Conservation (phyloP, 495 filamentous ascomycete species). For the Penicillium chermesinum region DNA sequence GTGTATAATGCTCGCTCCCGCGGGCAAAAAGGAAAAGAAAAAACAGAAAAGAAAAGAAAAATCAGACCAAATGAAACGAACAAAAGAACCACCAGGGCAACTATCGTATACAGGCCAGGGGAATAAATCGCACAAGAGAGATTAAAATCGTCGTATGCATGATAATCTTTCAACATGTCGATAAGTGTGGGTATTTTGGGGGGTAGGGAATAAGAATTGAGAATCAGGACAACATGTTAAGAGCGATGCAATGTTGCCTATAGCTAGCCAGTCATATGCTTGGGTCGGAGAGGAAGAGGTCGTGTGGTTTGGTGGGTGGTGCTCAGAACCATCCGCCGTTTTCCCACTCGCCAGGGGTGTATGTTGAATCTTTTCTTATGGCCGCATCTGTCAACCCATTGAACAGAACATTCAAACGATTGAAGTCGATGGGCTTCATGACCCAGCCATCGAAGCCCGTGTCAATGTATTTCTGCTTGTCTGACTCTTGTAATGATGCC, state of each 20-base stretch:
- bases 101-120: not conserved
- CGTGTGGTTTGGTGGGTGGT: not conserved
- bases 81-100: not conserved
- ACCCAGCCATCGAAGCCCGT: constrained; percentile 92
- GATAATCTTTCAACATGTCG: not conserved
- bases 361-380: constrained; percentile 45
- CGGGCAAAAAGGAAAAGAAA: not conserved
- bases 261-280: too few relatives aligned
- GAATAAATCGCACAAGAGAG: not conserved
- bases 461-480: constrained; percentile 65
- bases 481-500: constrained; percentile 71
- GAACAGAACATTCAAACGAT: constrained; percentile 55
- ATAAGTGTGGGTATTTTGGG: not conserved
- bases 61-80: not conserved
- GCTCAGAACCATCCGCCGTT: constrained; percentile 60
- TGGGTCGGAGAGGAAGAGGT: too few relatives aligned
- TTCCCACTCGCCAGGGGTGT: constrained; percentile 64
- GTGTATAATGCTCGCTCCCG: not conserved
- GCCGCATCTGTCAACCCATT: constrained; percentile 48
- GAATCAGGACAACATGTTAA: too few relatives aligned
- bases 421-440: constrained; percentile 70
- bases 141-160: not conserved
- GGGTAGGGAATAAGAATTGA: too few relatives aligned
- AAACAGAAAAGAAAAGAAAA: not conserved
- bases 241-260: too few relatives aligned